Evolutionary conservation across 164 flowering plant species (phyloP), one percentile per base, ranked within the genome.

Genomic region (Umbilicus rupestris): DNA sequence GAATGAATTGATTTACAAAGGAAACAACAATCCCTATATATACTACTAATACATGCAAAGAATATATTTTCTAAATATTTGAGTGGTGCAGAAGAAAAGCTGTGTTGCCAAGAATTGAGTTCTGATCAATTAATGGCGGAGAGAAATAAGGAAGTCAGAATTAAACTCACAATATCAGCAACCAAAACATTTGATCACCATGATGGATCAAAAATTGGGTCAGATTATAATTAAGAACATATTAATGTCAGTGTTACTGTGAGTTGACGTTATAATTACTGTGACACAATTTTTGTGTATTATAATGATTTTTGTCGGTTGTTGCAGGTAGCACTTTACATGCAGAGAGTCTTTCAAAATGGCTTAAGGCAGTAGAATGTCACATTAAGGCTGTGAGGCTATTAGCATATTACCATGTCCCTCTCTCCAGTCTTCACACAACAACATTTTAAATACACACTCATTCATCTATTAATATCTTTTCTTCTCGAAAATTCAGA

Each of bases 311-410:
- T 52, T 24, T 31, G 60, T 39, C 71, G 64, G 73, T 63, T 29
- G 63, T 73, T 28, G 24, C 81, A 84, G 92, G 75, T 77, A n/a
- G 41, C 63, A 81, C 77, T 67, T 64, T 60, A 20, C 60, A 31
- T 73, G 47, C 57, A 68, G 82, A 71, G 66, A 79, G 68, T 57
- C 79, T 89, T 35, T 79, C 81, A 69, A 76, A 67, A 78, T 81
- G 83, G 77, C 74, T 86, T 26, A 86, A 79, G 79, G 66, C 78
- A 73, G 94, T 96, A 44, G 96, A 87, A 78, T 92, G 85, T 47
- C 97, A 92, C 78, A 72, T 95, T 69, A 97, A 92, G 80, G 96
- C 88, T 14, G 99, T 96, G 66, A 84, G 97, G 71, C 83, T 95
- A 30, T 79, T 95, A 86, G 79, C 92, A 41, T 79, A 79, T 75